Base-by-base conservation (phyloP, 257 asterid genomes). In the Gentiana macrophylla region DNA sequence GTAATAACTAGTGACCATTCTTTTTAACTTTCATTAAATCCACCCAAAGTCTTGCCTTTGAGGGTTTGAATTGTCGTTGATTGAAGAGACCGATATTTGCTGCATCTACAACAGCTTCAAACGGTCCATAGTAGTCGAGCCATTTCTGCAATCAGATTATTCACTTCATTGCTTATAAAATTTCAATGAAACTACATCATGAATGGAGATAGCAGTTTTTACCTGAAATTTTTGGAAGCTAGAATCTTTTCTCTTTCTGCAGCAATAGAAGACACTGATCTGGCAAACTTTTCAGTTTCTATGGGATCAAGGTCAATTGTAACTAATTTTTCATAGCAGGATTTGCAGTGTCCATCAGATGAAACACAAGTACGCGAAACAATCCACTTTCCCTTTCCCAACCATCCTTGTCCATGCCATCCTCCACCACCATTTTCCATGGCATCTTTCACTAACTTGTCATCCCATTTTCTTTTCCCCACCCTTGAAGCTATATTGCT, bases 371-470 rank as follows among this genome's bases (percentile, higher is more conserved):
- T 67, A 33, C 70, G 91, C 12, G 67, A 54, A 6, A 83, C 66
- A 1, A 35, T 67, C 97, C 95, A 89, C 70, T 74, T 79, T 55
- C 97, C 97, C 37, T 62, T 73, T 60, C 97, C 94, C 73, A 89
- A 69, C 95, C 94, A 89, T 50, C 95, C 97, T 59, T 53, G 74
- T 43, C 97, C 95, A 67, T 89, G 97, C 97, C 97, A 85, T 10
- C 95, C 97, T 64, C 95, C 95, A 57, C 95, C 97, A 49, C 82
- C 79, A 57, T 73, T 79, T 59, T 57, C 75, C 53, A 76, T 79
- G 1, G 82, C 95, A 51, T 54, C 57, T 10, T 41, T 57, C 33
- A 89, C 72, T 61, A 67, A 32, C 55, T 59, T 76, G 69, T 62
- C 57, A 74, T 81, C 80, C 89, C 89, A 85, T 71, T 83, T 89